Evolutionary conservation across 2,329 filamentous ascomycete genomes (phyloP).

Genomic region (Fusarium sp.): DNA sequence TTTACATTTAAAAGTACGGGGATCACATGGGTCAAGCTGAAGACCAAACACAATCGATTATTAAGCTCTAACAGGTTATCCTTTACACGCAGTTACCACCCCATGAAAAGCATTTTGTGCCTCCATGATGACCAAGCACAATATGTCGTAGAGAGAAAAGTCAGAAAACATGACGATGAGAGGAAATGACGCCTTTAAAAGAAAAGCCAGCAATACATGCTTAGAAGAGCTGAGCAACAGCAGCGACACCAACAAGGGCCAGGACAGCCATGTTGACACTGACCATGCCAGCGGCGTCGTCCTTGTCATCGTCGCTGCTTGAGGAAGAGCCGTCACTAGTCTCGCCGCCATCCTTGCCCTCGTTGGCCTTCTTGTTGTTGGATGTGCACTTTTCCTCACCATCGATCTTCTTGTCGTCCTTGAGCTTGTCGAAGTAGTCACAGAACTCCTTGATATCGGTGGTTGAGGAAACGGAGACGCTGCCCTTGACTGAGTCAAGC

Average conservation of each 20-base stretch:
- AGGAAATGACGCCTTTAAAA: slow-evolving; percentile 53
- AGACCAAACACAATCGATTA: slow-evolving; percentile 59
- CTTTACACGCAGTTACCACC: slow-evolving; percentile 47
- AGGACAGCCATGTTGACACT: slow-evolving; percentile 63
- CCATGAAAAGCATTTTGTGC: slow-evolving; percentile 48
- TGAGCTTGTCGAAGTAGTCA: slow-evolving; percentile 62
- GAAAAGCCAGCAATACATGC: slow-evolving; percentile 50
- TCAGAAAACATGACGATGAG: slow-evolving; percentile 53
- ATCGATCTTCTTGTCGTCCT: slow-evolving; percentile 56
- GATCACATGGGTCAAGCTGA: neutral
- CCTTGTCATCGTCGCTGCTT: slow-evolving; percentile 49
- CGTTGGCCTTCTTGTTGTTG: slow-evolving; percentile 67
- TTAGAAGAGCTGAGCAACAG: slow-evolving; percentile 67
- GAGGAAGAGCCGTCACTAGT: slow-evolving; percentile 44
- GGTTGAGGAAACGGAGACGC: slow-evolving; percentile 77
- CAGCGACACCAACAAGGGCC: slow-evolving; percentile 62
- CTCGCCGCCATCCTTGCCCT: slow-evolving; percentile 55
- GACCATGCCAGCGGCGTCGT: slow-evolving; percentile 61
- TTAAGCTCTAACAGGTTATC: slow-evolving; percentile 59
- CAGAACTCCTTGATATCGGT: slow-evolving; percentile 70
- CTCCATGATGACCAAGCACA: slow-evolving; percentile 51
- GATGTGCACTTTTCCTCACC: slow-evolving; percentile 64
- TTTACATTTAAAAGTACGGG: no score
- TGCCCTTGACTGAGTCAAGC: slow-evolving; percentile 77
- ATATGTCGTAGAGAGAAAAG: slow-evolving; percentile 54